Percentiles rank a stretch among this genome's conserved stretches.
These are phyloP conservation scores for Kwoniella sp. DNA, from an alignment of 768 basidiomycete genomes.

Conservation along the genomic window DNA sequence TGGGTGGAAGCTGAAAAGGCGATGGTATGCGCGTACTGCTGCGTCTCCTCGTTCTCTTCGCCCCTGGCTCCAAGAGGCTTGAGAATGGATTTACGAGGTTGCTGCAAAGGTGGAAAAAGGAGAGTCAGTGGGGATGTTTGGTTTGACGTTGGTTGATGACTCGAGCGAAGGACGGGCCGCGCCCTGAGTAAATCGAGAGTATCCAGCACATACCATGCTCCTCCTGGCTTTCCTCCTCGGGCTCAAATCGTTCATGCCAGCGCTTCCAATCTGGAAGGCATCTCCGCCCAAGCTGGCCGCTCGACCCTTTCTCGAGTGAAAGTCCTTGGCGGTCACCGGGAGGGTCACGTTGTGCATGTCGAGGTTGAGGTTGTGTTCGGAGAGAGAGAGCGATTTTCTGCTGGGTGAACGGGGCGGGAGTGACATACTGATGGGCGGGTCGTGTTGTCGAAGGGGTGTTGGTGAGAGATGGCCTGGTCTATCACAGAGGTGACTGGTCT, in stretches of 20 bases:
- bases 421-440: constrained; percentile 21
- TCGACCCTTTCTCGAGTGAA: constrained; percentile 12
- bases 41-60: constrained; percentile 14
- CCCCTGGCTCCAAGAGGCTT: constrained; percentile 15
- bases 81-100: constrained; percentile 47
- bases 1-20: constrained; percentile 13
- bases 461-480: too few species aligned
- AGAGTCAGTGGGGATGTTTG: too few species aligned
- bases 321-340: constrained; percentile 8
- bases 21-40: constrained; percentile 35
- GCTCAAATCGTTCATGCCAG: constrained; percentile 14
- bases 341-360: constrained; percentile 18
- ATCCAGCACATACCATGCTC: constrained; percentile 19
- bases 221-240: constrained; percentile 29
- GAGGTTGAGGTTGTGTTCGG: constrained; percentile 24
- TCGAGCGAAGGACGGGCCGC: too few species aligned
- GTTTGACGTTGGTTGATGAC: too few species aligned
- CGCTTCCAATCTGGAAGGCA: constrained; percentile 2
- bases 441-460: not conserved
- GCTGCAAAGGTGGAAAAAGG: constrained; percentile 12
- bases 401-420: constrained; percentile 15
- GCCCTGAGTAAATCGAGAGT: not conserved
- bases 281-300: constrained; percentile 14
- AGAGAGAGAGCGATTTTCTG: constrained; percentile 24
- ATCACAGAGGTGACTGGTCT: too few species aligned